Evolutionary conservation across 148 eudicot genomes (phyloP).

Genomic region (Drosera capensis): DNA sequence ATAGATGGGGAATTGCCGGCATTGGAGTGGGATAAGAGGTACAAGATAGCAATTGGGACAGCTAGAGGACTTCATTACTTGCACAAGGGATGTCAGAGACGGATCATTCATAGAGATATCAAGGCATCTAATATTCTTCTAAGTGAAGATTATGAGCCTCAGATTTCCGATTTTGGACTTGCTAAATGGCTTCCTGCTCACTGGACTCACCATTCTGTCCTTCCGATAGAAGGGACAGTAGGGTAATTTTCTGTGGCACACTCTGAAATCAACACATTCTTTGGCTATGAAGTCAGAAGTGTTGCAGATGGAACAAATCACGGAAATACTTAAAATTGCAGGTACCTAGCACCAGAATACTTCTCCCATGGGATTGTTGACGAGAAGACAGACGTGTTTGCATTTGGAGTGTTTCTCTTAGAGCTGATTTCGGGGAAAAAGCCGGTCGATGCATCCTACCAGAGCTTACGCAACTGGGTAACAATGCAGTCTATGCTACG

Average conservation of each 20-base stretch:
- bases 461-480: slow-evolving; percentile 10
- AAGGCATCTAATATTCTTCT: slow-evolving; percentile 11
- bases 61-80: slow-evolving; percentile 6
- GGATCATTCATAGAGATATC: slow-evolving; percentile 11
- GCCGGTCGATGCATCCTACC: slow-evolving; percentile 5
- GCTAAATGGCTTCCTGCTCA: slow-evolving; percentile 11
- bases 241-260: background rate
- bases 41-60: slow-evolving; percentile 3
- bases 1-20: slow-evolving; percentile 1
- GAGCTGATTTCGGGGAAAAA: slow-evolving; percentile 8
- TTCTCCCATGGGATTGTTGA: slow-evolving; percentile 11
- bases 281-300: background rate
- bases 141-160: slow-evolving; percentile 6
- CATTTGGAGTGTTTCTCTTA: slow-evolving; percentile 7
- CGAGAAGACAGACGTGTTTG: slow-evolving; percentile 12
- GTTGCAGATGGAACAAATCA: background rate
- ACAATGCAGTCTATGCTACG: slow-evolving; percentile 2
- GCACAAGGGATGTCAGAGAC: slow-evolving; percentile 5
- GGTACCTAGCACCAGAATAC: slow-evolving; percentile 11
- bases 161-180: slow-evolving; percentile 12
- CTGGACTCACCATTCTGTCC: slow-evolving; percentile 7
- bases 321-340: background rate
- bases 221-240: slow-evolving; percentile 8
- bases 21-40: slow-evolving; percentile 6
- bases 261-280: background rate